Conservation (phyloP, 2,329 filamentous ascomycete genomes). For the Curvularia sp. region DNA sequence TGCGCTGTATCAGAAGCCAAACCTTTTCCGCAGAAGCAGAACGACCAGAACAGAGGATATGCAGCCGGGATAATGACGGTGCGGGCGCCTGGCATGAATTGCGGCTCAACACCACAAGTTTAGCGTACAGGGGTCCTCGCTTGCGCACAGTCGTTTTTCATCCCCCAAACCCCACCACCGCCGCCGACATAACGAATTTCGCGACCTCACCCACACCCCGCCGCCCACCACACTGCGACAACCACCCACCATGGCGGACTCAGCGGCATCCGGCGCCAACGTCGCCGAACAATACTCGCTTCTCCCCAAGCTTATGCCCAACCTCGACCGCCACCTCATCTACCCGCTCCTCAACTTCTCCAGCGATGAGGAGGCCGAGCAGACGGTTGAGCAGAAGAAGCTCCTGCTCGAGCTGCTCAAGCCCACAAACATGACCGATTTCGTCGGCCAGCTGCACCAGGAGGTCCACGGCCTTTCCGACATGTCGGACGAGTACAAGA, state of each 20-base stretch:
- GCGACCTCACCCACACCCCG: conserved; percentile 18
- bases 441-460: conserved; percentile 88
- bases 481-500: conserved; percentile 82
- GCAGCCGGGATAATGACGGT: conserved; percentile 7
- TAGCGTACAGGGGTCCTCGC: conserved; percentile 47
- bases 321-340: conserved; percentile 94
- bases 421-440: conserved; percentile 99
- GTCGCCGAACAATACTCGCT: conserved; percentile 78
- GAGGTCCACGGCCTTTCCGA: conserved; percentile 83
- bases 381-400: conserved; percentile 74
- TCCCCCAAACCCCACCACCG: conserved; percentile 16
- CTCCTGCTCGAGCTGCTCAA: conserved; percentile 94
- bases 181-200: conserved; percentile 23
- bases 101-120: conserved; percentile 44
- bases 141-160: conserved; percentile 48
- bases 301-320: conserved; percentile 84
- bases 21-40: background rate
- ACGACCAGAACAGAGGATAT: background rate
- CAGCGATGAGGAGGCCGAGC: conserved; percentile 79
- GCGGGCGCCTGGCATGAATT: conserved; percentile 20
- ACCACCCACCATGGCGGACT: conserved; percentile 51
- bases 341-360: conserved; percentile 96
- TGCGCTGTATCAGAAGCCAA: background rate
- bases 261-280: conserved; percentile 61
- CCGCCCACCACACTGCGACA: conserved; percentile 16